Evolutionary conservation across 345 rosid genomes (phyloP), one percentile per base, ranked within the genome.

Genomic region (Brassica cretica): DNA sequence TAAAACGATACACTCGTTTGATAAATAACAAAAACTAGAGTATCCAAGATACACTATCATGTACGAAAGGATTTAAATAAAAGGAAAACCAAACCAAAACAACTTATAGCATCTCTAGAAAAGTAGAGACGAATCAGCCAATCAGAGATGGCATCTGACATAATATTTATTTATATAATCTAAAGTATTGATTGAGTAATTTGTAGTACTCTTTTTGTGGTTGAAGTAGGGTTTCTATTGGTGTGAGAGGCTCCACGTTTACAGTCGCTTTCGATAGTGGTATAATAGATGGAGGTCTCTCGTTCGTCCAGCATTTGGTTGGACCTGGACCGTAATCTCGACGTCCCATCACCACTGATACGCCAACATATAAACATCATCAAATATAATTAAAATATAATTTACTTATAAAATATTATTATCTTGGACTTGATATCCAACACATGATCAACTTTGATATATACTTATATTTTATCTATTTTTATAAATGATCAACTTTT

Each of bases 171-270:
- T 37, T 29, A 27, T 62, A 41, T 41, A 39, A 56, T 27, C 12
- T 10, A 37, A 56, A 53, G 44, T 56, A 29, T 30, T 58, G 33
- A 18, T 56, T 25, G 67, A 71, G 15, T 19, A 65, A 72, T 37
- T 9, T 27, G 51, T 32, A 29, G 62, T 39, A 32, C 44, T 21
- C 11, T 70, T 62, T 70, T 58, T 70, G 60, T 53, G 49, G 70
- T 77, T 64, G 76, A 71, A 71, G 74, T 73, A 72, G 73, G 77
- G 65, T 49, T 49, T 73, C 44, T 11, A 73, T 61, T 61, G 70
- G 65, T 29, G 41, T 30, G 35, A 24, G 69, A 73, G 33, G 32
- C 35, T 68, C 70, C 82, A 73, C 82, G 74, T 79, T 74, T 64
- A 72, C 15, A 24, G 69, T 79, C 63, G 59, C 27, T 78, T 49